Evolutionary conservation across 2,329 filamentous ascomycete species (phyloP).

Genomic region (Neopestalotiopsis sp.): DNA sequence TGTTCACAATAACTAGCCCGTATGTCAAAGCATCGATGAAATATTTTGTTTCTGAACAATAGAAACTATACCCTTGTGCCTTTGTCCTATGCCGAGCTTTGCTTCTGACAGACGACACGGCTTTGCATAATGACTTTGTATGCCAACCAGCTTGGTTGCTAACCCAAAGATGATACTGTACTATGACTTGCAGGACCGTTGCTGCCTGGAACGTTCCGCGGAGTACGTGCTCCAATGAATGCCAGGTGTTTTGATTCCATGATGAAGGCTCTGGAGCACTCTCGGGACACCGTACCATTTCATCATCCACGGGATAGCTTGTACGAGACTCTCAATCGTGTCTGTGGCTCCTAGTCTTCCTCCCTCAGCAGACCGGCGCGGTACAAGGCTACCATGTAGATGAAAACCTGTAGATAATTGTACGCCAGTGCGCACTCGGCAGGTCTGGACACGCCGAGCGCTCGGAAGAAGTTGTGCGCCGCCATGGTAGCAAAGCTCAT

Average conservation of each 20-base stretch:
- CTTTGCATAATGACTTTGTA: background rate
- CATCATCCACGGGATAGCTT: background rate
- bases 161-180: too few relatives aligned
- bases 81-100: background rate
- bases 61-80: background rate
- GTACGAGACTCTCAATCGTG: background rate
- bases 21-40: background rate
- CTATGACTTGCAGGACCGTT: too few relatives aligned
- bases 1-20: background rate
- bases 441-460: background rate
- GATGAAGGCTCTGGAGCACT: too few relatives aligned
- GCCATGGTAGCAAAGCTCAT: background rate
- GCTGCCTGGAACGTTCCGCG: too few relatives aligned
- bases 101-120: background rate
- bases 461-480: background rate
- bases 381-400: background rate
- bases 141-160: background rate
- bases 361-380: background rate
- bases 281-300: too few relatives aligned
- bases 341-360: background rate
- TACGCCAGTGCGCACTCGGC: background rate
- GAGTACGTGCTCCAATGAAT: too few relatives aligned
- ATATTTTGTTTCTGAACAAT: background rate
- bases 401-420: background rate
- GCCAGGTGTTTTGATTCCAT: too few relatives aligned